Percentiles rank a stretch among this genome's conserved stretches.
Conservation (phyloP, 164 flowering plant species). For the Aristolochia fimbriata region DNA sequence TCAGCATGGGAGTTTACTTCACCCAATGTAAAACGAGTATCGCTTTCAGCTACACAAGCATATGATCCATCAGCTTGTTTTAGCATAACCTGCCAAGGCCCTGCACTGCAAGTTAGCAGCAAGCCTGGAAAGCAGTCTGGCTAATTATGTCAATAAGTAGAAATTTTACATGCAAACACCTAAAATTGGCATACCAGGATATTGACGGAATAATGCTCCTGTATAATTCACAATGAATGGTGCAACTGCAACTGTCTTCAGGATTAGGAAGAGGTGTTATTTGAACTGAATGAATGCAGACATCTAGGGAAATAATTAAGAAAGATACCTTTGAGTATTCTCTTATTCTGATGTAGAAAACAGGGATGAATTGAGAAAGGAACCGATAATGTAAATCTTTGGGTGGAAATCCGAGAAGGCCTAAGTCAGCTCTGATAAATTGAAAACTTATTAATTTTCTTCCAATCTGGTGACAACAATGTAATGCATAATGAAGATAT, state of each 20-base stretch:
- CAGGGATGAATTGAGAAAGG: constrained; percentile 85
- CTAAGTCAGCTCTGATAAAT: constrained; percentile 81
- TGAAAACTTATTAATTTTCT: neutral
- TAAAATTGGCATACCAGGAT: constrained; percentile 52
- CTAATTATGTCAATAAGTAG: neutral
- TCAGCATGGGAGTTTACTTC: constrained; percentile 42
- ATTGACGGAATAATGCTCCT: constrained; percentile 95
- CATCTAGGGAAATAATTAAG: neutral
- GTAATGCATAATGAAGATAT: neutral
- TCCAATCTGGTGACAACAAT: neutral
- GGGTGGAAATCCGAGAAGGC: constrained; percentile 78
- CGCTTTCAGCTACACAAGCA: constrained; percentile 91
- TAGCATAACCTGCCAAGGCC: constrained; percentile 99
- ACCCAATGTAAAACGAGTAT: constrained; percentile 74
- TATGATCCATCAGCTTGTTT: constrained; percentile 84
- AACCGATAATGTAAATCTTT: constrained; percentile 89
- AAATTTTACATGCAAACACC: neutral
- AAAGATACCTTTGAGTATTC: constrained; percentile 87
- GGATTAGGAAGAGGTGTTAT: constrained; percentile 12
- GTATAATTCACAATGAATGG: constrained; percentile 81
- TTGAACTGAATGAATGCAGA: constrained; percentile 2
- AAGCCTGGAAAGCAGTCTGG: too few species aligned
- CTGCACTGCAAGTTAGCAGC: constrained; percentile 25
- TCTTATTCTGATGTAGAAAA: constrained; percentile 81
- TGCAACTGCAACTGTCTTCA: constrained; percentile 93